Percentiles rank a stretch among this genome's conserved stretches.
These are phyloP conservation scores for Fonsecaea nubica DNA, from an alignment of 2,329 filamentous ascomycete species.

Conservation along the genomic window DNA sequence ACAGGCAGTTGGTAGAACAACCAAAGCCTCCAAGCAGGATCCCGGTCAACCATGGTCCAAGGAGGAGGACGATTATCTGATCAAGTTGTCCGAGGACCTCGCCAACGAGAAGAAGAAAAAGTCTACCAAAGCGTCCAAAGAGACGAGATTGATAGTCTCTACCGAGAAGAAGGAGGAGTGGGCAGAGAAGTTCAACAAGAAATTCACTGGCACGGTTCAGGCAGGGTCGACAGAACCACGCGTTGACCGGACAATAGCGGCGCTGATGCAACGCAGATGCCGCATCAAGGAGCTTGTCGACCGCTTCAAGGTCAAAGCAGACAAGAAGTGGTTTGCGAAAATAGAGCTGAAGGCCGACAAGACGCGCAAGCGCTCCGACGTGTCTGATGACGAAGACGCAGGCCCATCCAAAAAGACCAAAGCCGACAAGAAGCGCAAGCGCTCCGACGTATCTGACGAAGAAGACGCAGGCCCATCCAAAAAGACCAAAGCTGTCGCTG, in stretches of 20 bases:
- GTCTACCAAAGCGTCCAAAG: slow-evolving; percentile 1
- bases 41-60: slow-evolving; percentile 20
- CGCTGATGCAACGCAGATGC: slow-evolving; percentile 26
- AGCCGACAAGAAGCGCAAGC: slow-evolving; percentile 17
- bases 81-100: slow-evolving; percentile 19
- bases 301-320: slow-evolving; percentile 18
- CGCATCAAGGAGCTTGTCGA: slow-evolving; percentile 15
- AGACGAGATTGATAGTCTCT: slow-evolving; percentile 15
- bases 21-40: neutral
- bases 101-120: slow-evolving; percentile 7
- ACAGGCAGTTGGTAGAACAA: slow-evolving; percentile 19
- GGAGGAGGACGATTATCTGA: slow-evolving; percentile 42
- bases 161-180: slow-evolving; percentile 23
- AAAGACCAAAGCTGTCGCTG: neutral
- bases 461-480: neutral
- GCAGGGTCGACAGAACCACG: slow-evolving; percentile 11
- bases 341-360: neutral
- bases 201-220: slow-evolving; percentile 23
- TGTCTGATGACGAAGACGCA: neutral
- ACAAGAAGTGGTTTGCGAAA: slow-evolving; percentile 21
- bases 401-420: neutral
- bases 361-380: slow-evolving; percentile 15
- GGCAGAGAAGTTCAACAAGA: slow-evolving; percentile 25
- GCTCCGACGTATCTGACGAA: slow-evolving; percentile 1
- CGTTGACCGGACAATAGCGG: slow-evolving; percentile 16